Percentiles rank a stretch among this genome's conserved stretches.
Conservation (phyloP, 805 yeast genomes). For the Metschnikowia amazonensis region DNA sequence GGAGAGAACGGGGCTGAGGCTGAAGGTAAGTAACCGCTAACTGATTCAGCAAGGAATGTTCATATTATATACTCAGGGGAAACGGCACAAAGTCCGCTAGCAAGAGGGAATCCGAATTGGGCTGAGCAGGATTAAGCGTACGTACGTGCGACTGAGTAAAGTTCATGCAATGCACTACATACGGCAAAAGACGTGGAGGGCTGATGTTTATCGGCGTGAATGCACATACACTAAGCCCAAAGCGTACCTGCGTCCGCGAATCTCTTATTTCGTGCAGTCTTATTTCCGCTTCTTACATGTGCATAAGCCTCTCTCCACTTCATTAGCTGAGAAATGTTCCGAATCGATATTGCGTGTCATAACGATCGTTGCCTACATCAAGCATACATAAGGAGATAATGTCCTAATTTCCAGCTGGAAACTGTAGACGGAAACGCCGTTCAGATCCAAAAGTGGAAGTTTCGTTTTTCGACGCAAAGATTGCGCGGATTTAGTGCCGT, state of each 20-base stretch:
- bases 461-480: not conserved
- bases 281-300: conserved; percentile 1
- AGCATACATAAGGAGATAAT: not conserved
- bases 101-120: not conserved
- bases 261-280: not conserved
- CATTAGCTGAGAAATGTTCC: not conserved
- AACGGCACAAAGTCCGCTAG: not conserved
- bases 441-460: not conserved
- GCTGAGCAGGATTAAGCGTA: conserved; percentile 6
- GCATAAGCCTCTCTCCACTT: not conserved
- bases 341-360: not conserved
- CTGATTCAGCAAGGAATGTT: conserved; percentile 2
- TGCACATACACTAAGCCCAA: not conserved
- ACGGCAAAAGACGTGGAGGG: conserved; percentile 3
- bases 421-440: not conserved
- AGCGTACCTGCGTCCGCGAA: conserved; percentile 4
- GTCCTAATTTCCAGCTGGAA: not conserved
- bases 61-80: conserved; percentile 1
- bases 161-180: conserved; percentile 6
- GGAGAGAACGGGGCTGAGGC: not conserved
- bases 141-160: conserved; percentile 1
- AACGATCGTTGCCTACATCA: not conserved
- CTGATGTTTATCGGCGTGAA: conserved; percentile 3
- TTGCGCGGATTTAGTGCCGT: conserved; percentile 3
- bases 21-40: not conserved